Evolutionary conservation across 2,329 filamentous ascomycete genomes (phyloP), one percentile per base, ranked within the genome.

Genomic region (Paecilomyces fulvus): DNA sequence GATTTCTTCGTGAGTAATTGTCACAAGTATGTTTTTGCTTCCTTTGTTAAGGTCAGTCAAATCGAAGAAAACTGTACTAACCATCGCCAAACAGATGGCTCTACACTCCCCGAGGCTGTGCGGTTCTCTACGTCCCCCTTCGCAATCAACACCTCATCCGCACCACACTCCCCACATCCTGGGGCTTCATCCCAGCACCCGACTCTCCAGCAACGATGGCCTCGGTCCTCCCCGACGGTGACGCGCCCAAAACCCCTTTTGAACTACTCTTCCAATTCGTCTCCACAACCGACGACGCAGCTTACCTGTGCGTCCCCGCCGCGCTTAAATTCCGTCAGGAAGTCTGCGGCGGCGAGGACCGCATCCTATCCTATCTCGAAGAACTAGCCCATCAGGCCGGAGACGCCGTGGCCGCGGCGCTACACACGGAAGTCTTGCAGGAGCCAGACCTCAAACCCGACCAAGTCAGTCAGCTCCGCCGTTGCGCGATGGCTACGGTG

Each of bases 1-100:
- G 92, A 96, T 71, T 96, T 95, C 74, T 89, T 95, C 66, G 81
- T 92, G 12, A 87, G 81, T 55, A 96, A 96, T 70, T 89, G 85
- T 64, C 89, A 95, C 76, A 95, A 95, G 72, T 75, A 67, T 54
- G 63, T 54, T 0, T 3, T 49, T 20, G 4, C n/a, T 25, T 11
- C 37, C 17, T 52, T 12, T 17, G 21, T 3, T 21, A 3, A 48
- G 6, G 14, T 43, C 14, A 43, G 14, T 43, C 14, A 43, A 11
- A 49, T 25, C 3, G 21, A 30, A 43, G 7, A 8, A 51, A 31
- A 6, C 14, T 30, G 8, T 33, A 46, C 54, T 57, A 17, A 60
- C 49, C 43, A 46, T n/a, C n/a, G 3, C 2, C 12, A n/a, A n/a
- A n/a, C n/a, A 81, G 80, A 77, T 97, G 92, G 92, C 83, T 96